Base-by-base conservation (phyloP, 495 filamentous ascomycete species). In the Aspergillus biplanus region DNA sequence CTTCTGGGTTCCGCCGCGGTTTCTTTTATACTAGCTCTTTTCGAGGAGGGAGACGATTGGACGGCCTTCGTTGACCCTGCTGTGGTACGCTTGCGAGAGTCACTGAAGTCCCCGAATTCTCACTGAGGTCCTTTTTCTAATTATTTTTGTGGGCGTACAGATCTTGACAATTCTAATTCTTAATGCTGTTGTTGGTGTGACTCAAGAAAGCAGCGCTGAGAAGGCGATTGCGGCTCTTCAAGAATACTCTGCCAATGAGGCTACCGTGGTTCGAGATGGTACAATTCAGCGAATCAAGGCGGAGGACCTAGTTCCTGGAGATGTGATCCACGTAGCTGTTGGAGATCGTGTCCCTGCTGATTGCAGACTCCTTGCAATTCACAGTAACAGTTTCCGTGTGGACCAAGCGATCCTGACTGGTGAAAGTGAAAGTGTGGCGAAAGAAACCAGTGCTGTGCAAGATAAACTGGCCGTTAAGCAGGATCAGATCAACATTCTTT, bases 331-430 rank as follows among this genome's bases (percentile, higher is more conserved):
- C 32, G 85, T 98, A 47, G 82, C 93, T 7, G 91, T 99, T 58
- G 96, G 96, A 58, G 94, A 98, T 69, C 88, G 93, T 66, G 88
- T 99, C 59, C 96, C 96, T n/a, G 96, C 96, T 52, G 96, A 99
- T 75, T 98, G 95, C 80, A 85, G 96, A 59, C 70, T 99, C 46
- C 75, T 99, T 61, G 82, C 90, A 12, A 94, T 99, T 65, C 90
- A 96, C 67, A 98, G 94, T 84, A 99, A 99, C 81, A 95, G 86
- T 78, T 99, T 98, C 77, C 86, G 87, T 13, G 88, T 98, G 44
- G 96, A 99, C 75, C 96, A 99, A 77, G 94, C 95, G 39, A 97
- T 99, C 70, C 83, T 99, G 72, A 99, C 96, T 3, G 96, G 96
- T 66, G 96, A 99, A 75, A 97, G 94, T 74, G 93, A 99, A 74